Evolutionary conservation across 1,284 basidiomycete genomes (phyloP).

Genomic region (Omphalotus olearius): DNA sequence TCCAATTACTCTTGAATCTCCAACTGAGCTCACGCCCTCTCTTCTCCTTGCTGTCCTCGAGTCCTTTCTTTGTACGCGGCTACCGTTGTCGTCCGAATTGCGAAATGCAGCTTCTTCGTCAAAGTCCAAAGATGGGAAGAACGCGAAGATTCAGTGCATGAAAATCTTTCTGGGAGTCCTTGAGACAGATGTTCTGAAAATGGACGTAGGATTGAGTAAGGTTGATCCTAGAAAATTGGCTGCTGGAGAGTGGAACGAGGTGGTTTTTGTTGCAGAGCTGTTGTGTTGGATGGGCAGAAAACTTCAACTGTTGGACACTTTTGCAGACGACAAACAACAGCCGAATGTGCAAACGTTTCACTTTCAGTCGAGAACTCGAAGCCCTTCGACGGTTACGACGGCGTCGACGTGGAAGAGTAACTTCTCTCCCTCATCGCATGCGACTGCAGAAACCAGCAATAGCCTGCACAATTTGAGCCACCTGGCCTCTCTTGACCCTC

Average conservation of each 20-base stretch:
- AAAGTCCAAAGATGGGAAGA: constrained; percentile 29
- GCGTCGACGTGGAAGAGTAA: constrained; percentile 1
- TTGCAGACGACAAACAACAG: too few species aligned
- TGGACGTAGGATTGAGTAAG: constrained; percentile 56
- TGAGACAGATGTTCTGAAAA: constrained; percentile 60
- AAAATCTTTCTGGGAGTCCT: constrained; percentile 76
- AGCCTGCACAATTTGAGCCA: constrained; percentile 17
- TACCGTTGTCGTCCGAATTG: constrained; percentile 39
- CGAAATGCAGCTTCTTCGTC: constrained; percentile 34
- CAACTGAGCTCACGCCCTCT: constrained; percentile 65
- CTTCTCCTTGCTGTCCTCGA: constrained; percentile 65
- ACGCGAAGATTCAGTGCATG: constrained; percentile 49
- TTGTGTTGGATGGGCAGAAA: constrained; percentile 60
- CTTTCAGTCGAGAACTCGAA: constrained; percentile 7
- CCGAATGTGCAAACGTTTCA: neutral
- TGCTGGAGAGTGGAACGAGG: constrained; percentile 56
- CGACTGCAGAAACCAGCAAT: constrained; percentile 20
- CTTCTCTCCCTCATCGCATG: neutral
- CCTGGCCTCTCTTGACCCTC: constrained; percentile 16
- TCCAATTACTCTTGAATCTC: constrained; percentile 51
- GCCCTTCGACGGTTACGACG: constrained; percentile 15
- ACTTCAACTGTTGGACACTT: constrained; percentile 22
- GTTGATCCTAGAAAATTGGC: constrained; percentile 63
- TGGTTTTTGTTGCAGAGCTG: constrained; percentile 56
- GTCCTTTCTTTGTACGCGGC: constrained; percentile 44